Base-by-base conservation (phyloP, 495 filamentous ascomycete genomes). In the Penicillium roqueforti region DNA sequence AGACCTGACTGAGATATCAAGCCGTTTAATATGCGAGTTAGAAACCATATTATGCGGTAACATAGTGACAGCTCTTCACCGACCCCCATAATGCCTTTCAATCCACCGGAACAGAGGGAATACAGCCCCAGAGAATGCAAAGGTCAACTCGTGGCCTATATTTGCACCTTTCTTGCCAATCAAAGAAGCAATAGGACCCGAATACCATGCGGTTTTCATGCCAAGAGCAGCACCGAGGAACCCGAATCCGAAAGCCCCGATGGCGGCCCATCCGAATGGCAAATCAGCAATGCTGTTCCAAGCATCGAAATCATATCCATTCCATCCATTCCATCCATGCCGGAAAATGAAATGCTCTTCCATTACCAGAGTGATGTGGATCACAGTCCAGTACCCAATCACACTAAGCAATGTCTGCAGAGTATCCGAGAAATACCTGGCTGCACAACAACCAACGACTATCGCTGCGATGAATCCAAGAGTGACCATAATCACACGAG, bases 311-410 rank as follows among this genome's bases (percentile, higher is more conserved):
- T 67, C 51, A 67, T 90, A 89, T 26, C 75, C 77, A 4, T 49
- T 38, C 67, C 82, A 89, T 26, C 75, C 77, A 4, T 49, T 38
- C 67, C 82, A 76, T n/a, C 79, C 78, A 20, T 78, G 74, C 49
- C 79, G 80, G 74, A 84, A 89, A 56, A 89, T 52, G 66, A 88
- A 81, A 72, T 91, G 87, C 57, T 90, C 87, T 16, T 78, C 72
- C 19, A 88, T 66, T 2, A 82, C 68, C 40, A 90, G 75, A 36
- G 79, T 83, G 56, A 82, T 76, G 67, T 89, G 89, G 56, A 89
- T 87, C 14, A 86, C 81, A 3, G 88, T 79, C 86, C 87, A 91
- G 69, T 89, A 90, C 13, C 82, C 64, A 18, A 67, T 67, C 25
- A 65, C 64, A 42, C 61, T 67, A 1, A 67, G 52, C n/a, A 67